A percentile compares a stretch with the other conserved stretches of the same genome.
phyloP scores from a whole-genome alignment of 768 basidiomycete genomes.

The Trametes cinnabarina region DNA sequence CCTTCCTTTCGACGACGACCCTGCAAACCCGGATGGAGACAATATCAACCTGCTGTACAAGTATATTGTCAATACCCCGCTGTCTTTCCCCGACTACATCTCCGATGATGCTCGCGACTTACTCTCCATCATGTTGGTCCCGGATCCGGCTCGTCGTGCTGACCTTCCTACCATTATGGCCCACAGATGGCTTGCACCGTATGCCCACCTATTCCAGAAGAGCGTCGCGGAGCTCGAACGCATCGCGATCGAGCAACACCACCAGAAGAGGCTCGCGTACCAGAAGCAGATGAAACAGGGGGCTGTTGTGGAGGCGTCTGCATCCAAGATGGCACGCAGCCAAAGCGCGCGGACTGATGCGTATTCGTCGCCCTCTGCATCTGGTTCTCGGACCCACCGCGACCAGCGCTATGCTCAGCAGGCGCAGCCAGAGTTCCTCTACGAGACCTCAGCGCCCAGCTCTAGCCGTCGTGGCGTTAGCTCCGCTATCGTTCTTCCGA shows the following conservation, averaged over 20 bases:
- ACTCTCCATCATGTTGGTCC: constrained; percentile 89
- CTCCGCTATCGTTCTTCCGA: constrained; percentile 46
- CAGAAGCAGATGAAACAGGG: constrained; percentile 72
- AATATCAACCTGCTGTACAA: constrained; percentile 99
- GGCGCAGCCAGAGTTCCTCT: constrained; percentile 67
- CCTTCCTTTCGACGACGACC: constrained; percentile 99
- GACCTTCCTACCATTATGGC: constrained; percentile 77
- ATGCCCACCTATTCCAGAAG: constrained; percentile 61
- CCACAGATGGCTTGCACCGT: constrained; percentile 81
- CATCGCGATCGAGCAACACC: constrained; percentile 80
- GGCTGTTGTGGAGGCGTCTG: constrained; percentile 25
- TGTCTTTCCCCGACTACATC: constrained; percentile 97
- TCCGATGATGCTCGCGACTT: constrained; percentile 80
- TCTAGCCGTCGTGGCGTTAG: constrained; percentile 40
- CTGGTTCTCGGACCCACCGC: constrained; percentile 42
- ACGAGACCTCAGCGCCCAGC: constrained; percentile 65
- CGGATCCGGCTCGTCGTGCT: constrained; percentile 80
- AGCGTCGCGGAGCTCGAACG: constrained; percentile 77
- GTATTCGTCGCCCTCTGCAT: constrained; percentile 32
- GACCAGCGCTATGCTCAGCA: constrained; percentile 36
- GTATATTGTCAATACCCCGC: constrained; percentile 96
- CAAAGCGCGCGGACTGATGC: constrained; percentile 58
- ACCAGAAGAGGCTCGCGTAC: constrained; percentile 77
- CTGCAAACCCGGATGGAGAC: constrained; percentile 96
- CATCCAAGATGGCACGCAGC: constrained; percentile 39